Percentiles rank a stretch among this genome's conserved stretches.
Conservation (phyloP, 2,329 filamentous ascomycete genomes). For the Sordariomycetes sp. region DNA sequence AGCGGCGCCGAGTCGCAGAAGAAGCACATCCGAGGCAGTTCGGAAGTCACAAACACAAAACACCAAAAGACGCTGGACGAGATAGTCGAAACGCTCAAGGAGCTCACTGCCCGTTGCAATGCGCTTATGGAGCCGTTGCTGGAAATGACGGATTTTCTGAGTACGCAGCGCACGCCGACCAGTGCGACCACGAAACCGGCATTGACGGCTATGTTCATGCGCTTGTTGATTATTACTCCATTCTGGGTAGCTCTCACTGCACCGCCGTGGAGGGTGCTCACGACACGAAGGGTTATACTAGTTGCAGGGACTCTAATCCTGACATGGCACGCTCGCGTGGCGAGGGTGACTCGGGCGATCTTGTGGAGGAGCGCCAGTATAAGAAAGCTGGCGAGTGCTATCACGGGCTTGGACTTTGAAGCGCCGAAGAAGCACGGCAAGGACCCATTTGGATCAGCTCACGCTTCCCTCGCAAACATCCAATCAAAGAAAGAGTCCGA, state of each 20-base stretch:
- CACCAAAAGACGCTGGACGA: slow-evolving; percentile 95
- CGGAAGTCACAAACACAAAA: slow-evolving; percentile 56
- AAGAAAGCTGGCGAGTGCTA: slow-evolving; percentile 55
- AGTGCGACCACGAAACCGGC: slow-evolving; percentile 86
- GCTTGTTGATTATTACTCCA: slow-evolving; percentile 80
- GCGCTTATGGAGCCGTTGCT: slow-evolving; percentile 83
- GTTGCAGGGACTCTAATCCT: slow-evolving; percentile 76
- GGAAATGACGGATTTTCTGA: slow-evolving; percentile 85
- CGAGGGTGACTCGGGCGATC: slow-evolving; percentile 74
- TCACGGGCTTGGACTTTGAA: slow-evolving; percentile 75
- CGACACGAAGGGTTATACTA: slow-evolving; percentile 75
- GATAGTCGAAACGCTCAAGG: slow-evolving; percentile 87
- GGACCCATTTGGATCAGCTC: slow-evolving; percentile 16
- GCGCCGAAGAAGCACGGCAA: slow-evolving; percentile 26
- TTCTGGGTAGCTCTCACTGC: slow-evolving; percentile 79
- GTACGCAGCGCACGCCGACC: slow-evolving; percentile 81
- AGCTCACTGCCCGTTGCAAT: slow-evolving; percentile 87
- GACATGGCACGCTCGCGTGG: slow-evolving; percentile 86
- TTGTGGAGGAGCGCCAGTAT: slow-evolving; percentile 81
- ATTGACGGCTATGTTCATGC: slow-evolving; percentile 79
- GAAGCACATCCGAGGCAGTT: slow-evolving; percentile 34
- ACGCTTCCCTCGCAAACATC: background rate
- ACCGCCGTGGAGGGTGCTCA: slow-evolving; percentile 76
- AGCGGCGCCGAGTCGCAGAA: slow-evolving; percentile 11
- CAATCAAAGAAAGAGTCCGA: slow-evolving; percentile 25